Percentiles rank a stretch among this genome's conserved stretches.
Conservation (phyloP, 306 rosid species). For the Comarum palustre region DNA sequence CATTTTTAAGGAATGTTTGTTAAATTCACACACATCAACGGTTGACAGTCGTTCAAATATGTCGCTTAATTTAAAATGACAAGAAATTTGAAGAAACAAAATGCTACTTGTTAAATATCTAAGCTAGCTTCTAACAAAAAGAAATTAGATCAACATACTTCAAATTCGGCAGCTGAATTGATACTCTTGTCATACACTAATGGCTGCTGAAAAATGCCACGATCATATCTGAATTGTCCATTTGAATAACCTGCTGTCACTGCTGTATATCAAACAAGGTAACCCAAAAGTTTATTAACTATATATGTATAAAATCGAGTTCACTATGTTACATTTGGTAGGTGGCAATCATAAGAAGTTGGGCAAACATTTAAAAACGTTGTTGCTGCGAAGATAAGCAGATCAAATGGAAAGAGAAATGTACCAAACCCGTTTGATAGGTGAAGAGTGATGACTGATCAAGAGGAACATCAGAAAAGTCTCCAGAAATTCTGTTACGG, state of each 20-base stretch:
- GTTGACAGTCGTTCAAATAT: background rate
- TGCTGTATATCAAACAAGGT: conserved; percentile 1
- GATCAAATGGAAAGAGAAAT: conserved; percentile 21
- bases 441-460: conserved; percentile 23
- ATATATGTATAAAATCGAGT: conserved; percentile 5
- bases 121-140: background rate
- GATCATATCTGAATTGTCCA: conserved; percentile 9
- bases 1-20: background rate
- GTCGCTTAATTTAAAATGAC: background rate
- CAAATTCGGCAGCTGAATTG: conserved; percentile 28
- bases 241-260: background rate
- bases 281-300: conserved; percentile 7
- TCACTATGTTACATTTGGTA: conserved; percentile 3
- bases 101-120: background rate
- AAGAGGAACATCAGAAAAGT: conserved; percentile 28
- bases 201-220: conserved; percentile 31
- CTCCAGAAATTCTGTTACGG: conserved; percentile 26
- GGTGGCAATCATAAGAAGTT: conserved; percentile 9
- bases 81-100: background rate
- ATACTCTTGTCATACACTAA: conserved; percentile 29
- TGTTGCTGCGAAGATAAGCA: conserved; percentile 13
- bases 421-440: conserved; percentile 49
- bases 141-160: conserved; percentile 12
- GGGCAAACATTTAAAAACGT: conserved; percentile 22
- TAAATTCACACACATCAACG: background rate